Conservation (phyloP, 805 yeast genomes). For the Yamadazyma akitaensis region DNA sequence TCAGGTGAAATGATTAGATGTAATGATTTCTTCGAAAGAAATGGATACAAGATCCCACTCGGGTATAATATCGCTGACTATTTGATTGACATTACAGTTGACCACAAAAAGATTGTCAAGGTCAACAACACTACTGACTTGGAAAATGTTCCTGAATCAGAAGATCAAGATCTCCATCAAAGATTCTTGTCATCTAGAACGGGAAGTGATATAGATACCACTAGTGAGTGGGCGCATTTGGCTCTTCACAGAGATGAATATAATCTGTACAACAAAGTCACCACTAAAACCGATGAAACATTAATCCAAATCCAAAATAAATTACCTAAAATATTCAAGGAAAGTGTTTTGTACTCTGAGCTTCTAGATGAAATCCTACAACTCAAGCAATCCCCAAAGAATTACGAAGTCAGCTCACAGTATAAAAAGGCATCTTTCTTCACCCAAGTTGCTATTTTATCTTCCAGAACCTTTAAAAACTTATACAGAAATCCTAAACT, state of each 20-base stretch:
- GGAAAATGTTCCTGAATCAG: conserved; percentile 12
- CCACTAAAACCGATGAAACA: conserved; percentile 23
- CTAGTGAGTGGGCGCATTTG: conserved; percentile 82
- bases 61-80: conserved; percentile 95
- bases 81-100: conserved; percentile 85
- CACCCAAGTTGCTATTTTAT: conserved; percentile 68
- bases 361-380: conserved; percentile 36
- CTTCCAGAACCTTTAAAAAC: conserved; percentile 87
- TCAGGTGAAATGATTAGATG: conserved; percentile 82
- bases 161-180: conserved; percentile 27
- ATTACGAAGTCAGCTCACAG: conserved; percentile 27
- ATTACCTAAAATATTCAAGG: conserved; percentile 32
- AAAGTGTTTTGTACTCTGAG: conserved; percentile 41
- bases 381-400: conserved; percentile 21
- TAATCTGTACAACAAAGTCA: conserved; percentile 21
- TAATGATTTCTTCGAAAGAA: conserved; percentile 66
- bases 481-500: conserved; percentile 88
- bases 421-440: conserved; percentile 53
- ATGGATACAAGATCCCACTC: conserved; percentile 79
- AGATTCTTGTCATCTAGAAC: conserved; percentile 22
- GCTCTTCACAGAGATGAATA: conserved; percentile 79
- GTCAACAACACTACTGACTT: conserved; percentile 15
- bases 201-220: conserved; percentile 48
- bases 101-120: conserved; percentile 37
- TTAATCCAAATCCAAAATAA: conserved; percentile 23